phyloP scores from a whole-genome alignment of 2,329 filamentous ascomycete species.

The Aspergillus sp. region DNA sequence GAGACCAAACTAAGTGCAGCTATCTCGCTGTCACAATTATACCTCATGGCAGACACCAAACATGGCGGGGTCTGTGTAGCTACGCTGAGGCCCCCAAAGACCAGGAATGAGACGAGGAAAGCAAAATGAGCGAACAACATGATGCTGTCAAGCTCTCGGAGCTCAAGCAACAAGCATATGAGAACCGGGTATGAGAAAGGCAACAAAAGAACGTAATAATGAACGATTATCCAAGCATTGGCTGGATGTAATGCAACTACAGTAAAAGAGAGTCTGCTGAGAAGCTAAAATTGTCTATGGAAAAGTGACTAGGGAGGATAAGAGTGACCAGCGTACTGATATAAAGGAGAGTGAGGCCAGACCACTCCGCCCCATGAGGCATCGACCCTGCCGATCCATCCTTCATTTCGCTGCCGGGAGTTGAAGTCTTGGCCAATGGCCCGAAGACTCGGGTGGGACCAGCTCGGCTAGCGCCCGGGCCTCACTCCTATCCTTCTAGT shows the following conservation, averaged over 20 bases:
- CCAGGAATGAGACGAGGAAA: conserved; percentile 48
- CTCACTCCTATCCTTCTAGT: no score
- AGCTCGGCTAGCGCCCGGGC: no score
- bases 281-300: background rate
- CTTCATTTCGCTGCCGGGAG: no score
- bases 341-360: background rate
- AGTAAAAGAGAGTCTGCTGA: conserved; percentile 9
- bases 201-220: background rate
- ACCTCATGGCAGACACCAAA: conserved; percentile 55
- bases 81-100: conserved; percentile 46
- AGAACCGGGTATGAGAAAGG: background rate
- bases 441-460: no score
- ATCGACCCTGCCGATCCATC: conserved; percentile 15
- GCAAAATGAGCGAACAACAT: conserved; percentile 51
- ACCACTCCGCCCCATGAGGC: conserved; percentile 14
- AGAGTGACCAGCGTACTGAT: background rate
- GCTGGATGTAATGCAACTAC: conserved; percentile 8
- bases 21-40: conserved; percentile 23
- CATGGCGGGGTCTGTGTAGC: conserved; percentile 53
- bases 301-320: background rate
- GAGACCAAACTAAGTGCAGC: background rate
- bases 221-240: conserved; percentile 18
- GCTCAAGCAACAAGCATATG: background rate
- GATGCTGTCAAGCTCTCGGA: conserved; percentile 18
- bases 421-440: no score